Evolutionary conservation across 345 rosid species (phyloP), one percentile per base, ranked within the genome.

Genomic region (Populus euphratica): DNA sequence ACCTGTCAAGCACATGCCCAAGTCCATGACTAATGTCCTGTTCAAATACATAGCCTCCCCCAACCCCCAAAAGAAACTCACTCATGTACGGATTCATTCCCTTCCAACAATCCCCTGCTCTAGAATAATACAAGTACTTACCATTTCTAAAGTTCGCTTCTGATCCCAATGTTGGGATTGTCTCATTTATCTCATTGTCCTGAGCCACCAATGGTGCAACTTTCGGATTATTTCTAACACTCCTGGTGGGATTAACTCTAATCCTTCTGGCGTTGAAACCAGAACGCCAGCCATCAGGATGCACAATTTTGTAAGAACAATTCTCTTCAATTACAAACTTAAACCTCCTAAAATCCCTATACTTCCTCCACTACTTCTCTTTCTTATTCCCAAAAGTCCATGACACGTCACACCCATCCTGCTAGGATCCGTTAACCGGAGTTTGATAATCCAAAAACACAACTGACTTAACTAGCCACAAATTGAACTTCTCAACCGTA

Each of bases 1-100:
- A 2, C 89, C 83, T 0, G 96, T 76, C 83, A 96, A 80, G 85
- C 98, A 96, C 50, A 96, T 33, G 75, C 92, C 93, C 81, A 96
- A 82, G 82, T 96, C 99, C 93, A 93, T 86, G 62, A 96, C 99
- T 75, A 93, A 92, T 2, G 97, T 92, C 75, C 99, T 76, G 74
- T 96, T 96, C 86, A 96, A 86, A 75, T 89, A 96, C 94, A 91
- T 88, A 1, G 99, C 96, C 83, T 93, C 99, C 10, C 99, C 98
- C 70, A 96, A 83, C 13, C 94, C 99, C 84, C 98, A 93, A 83
- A 96, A 83, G 90, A 92, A 93, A 83, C 98, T 93, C 99, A 33
- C 99, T 93, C 85, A 88, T 65, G 77, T 90, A 90, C 49, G 92
- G 99, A 85, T 96, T 96, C 99, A 96, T 96, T 31, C 97, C 98